Evolutionary conservation across 257 asterid species (phyloP).

Genomic region (Plectranthus barbatus): DNA sequence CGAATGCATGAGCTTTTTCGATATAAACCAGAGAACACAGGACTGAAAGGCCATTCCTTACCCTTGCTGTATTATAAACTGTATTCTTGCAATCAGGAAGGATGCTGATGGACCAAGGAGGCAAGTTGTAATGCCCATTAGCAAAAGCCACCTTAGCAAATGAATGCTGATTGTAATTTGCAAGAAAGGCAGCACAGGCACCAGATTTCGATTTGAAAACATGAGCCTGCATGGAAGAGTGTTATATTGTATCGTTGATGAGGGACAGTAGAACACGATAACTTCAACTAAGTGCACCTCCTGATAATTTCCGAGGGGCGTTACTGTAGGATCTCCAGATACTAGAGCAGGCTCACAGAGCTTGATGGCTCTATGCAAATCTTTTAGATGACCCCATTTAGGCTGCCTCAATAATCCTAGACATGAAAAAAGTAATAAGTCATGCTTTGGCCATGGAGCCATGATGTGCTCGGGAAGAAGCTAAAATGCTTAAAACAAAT

Average conservation of each 20-base stretch:
- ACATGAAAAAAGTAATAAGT: background rate
- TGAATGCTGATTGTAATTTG: constrained; percentile 63
- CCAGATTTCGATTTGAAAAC: constrained; percentile 70
- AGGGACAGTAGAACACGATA: constrained; percentile 5
- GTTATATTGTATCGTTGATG: constrained; percentile 1
- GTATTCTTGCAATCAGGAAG: constrained; percentile 97
- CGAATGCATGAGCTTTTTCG: background rate
- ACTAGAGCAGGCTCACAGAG: constrained; percentile 93
- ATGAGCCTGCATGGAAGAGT: constrained; percentile 57
- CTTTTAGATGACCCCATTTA: constrained; percentile 98
- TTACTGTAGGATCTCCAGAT: constrained; percentile 66
- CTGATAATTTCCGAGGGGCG: constrained; percentile 79
- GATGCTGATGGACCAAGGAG: constrained; percentile 99
- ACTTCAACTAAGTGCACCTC: constrained; percentile 45
- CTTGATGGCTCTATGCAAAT: constrained; percentile 93
- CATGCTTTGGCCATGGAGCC: constrained; percentile 1
- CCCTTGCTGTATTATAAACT: constrained; percentile 94
- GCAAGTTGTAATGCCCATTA: constrained; percentile 69
- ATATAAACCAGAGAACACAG: background rate
- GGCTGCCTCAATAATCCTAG: constrained; percentile 81
- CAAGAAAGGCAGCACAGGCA: constrained; percentile 88
- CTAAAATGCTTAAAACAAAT: background rate
- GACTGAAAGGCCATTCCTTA: constrained; percentile 27
- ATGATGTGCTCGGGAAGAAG: background rate
- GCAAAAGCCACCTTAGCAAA: constrained; percentile 68